Evolutionary conservation across 345 rosid genomes (phyloP).

Genomic region (Rhodamnia rubescens): DNA sequence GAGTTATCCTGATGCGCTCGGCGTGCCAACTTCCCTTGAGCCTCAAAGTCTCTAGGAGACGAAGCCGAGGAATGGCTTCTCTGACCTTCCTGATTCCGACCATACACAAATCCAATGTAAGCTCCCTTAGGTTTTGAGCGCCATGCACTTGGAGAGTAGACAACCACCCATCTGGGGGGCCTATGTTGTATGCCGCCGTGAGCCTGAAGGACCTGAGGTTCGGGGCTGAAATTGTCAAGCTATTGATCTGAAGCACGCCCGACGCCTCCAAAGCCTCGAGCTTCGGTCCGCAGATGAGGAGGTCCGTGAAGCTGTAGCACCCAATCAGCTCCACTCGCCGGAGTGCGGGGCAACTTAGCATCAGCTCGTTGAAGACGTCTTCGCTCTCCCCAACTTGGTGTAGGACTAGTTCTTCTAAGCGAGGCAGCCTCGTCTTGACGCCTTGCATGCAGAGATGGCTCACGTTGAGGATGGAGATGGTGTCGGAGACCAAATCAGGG

Average conservation of each 20-base stretch:
- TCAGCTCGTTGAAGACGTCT: background rate
- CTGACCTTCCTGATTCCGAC: background rate
- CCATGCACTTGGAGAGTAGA: background rate
- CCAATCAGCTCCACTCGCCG: background rate
- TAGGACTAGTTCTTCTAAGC: background rate
- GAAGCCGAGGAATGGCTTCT: background rate
- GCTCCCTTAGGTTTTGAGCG: background rate
- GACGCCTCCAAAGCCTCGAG: background rate
- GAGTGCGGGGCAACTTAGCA: background rate
- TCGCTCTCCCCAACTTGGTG: background rate
- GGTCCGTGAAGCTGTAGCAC: background rate
- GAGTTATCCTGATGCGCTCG: background rate
- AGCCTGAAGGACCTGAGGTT: background rate
- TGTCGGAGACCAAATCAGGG: background rate
- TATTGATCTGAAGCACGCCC: background rate
- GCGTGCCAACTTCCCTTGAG: background rate
- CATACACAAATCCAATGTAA: background rate
- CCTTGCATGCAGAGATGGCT: background rate
- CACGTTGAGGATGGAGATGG: too few species aligned
- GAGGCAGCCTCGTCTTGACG: background rate
- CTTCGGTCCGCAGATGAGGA: background rate
- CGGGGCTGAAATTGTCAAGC: background rate
- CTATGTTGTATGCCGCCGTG: rapidly evolving
- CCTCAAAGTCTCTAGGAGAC: background rate
- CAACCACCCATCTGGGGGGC: background rate